These are phyloP conservation scores for Phytophthora uliginosa DNA, from an alignment of 352 stramenopile genomes.

Conservation along the genomic window DNA sequence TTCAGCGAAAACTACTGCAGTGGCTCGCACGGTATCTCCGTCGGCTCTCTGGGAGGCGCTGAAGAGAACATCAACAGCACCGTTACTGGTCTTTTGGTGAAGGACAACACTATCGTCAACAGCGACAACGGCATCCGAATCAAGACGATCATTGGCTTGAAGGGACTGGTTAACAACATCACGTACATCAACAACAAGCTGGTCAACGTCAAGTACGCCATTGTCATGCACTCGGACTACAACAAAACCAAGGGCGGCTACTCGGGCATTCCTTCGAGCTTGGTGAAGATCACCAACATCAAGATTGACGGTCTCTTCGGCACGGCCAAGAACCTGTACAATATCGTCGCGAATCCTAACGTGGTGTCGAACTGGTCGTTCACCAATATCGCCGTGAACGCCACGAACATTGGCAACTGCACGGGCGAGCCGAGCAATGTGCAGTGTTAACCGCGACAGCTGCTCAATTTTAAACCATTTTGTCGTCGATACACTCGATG, in stretches of 20 bases:
- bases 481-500: background rate
- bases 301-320: constrained; percentile 31
- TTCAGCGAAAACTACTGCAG: constrained; percentile 30
- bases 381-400: constrained; percentile 23
- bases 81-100: constrained; percentile 19
- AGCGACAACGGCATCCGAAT: constrained; percentile 41
- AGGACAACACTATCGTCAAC: constrained; percentile 41
- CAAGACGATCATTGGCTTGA: constrained; percentile 29
- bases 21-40: constrained; percentile 37
- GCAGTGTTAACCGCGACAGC: constrained; percentile 1
- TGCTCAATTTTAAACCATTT: background rate
- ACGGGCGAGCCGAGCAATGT: constrained; percentile 15
- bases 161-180: constrained; percentile 10
- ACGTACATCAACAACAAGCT: constrained; percentile 30
- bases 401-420: constrained; percentile 14
- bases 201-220: constrained; percentile 16
- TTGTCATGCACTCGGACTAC: constrained; percentile 14
- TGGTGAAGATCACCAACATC: constrained; percentile 34
- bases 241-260: constrained; percentile 29
- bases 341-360: constrained; percentile 27
- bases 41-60: constrained; percentile 41
- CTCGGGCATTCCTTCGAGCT: constrained; percentile 21
- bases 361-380: constrained; percentile 26
- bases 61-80: constrained; percentile 22
- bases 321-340: constrained; percentile 34